Percentiles rank a stretch among this genome's conserved stretches.
Evolutionary conservation across 202 grass and related monocot species (phyloP).

Genomic region (Brachypodium distachyon): DNA sequence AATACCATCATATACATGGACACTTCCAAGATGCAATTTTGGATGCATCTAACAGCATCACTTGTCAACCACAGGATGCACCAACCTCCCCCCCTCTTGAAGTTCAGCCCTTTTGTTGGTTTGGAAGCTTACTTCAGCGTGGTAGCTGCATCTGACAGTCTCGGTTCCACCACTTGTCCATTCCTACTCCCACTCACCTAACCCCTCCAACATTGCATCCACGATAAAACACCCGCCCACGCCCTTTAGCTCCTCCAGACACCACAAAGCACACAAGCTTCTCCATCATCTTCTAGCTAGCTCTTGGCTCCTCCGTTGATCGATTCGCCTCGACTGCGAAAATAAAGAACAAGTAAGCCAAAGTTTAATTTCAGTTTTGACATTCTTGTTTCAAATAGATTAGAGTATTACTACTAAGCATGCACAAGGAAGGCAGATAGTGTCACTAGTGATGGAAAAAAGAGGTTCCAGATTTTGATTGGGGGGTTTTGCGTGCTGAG

Average conservation of each 20-base stretch:
- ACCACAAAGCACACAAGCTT: not conserved
- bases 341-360: not conserved
- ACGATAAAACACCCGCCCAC: not conserved
- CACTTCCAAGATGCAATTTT: no score
- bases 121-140: not conserved
- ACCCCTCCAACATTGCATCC: not conserved
- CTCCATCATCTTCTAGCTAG: not conserved
- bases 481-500: not conserved
- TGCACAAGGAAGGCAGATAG: not conserved
- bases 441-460: not conserved
- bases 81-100: not conserved
- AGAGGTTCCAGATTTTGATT: not conserved
- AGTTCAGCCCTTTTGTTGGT: not conserved
- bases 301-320: not conserved
- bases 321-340: no score
- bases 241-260: not conserved
- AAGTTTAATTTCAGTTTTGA: not conserved
- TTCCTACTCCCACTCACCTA: constrained; percentile 1
- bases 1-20: not conserved
- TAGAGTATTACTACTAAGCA: not conserved
- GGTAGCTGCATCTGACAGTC: constrained; percentile 8
- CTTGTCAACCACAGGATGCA: constrained; percentile 1
- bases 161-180: not conserved
- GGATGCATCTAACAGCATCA: no score
- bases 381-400: not conserved